Conservation (phyloP, 345 rosid species). For the Alliaria petiolata region DNA sequence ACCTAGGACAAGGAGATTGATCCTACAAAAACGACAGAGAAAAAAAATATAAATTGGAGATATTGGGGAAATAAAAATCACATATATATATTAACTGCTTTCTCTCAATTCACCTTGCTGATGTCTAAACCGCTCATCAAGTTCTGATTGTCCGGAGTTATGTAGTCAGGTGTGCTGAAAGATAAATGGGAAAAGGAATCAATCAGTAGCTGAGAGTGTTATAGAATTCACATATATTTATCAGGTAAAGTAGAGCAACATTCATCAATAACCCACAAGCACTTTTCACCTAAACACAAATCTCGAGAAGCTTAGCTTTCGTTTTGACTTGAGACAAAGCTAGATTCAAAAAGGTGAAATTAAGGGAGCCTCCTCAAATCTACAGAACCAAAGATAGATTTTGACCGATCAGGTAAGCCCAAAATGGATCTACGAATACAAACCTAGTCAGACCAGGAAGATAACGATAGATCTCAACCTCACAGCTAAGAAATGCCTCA, state of each 20-base stretch:
- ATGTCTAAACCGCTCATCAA: slow-evolving; percentile 47
- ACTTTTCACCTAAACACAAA: neutral
- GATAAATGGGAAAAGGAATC: neutral
- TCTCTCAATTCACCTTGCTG: slow-evolving; percentile 48
- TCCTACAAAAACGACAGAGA: slow-evolving; percentile 42
- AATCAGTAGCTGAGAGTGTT: neutral
- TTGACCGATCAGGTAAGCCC: neutral
- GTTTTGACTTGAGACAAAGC: neutral
- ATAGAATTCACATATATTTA: neutral
- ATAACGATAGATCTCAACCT: slow-evolving; percentile 2
- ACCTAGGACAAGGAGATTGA: slow-evolving; percentile 72
- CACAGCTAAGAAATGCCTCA: neutral
- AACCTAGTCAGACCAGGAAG: neutral
- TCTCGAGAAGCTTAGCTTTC: neutral
- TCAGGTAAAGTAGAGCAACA: neutral
- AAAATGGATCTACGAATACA: neutral
- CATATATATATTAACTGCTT: neutral
- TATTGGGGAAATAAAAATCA: neutral
- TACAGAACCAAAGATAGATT: neutral
- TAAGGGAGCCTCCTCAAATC: neutral
- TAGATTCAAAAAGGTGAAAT: neutral
- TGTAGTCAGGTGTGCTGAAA: slow-evolving; percentile 94
- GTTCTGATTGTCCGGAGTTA: slow-evolving; percentile 86
- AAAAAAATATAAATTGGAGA: neutral
- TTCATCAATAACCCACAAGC: neutral